Percentiles rank a stretch among this genome's conserved stretches.
phyloP scores from a whole-genome alignment of 2,329 filamentous ascomycete species.

The Exophiala alcalophila region DNA sequence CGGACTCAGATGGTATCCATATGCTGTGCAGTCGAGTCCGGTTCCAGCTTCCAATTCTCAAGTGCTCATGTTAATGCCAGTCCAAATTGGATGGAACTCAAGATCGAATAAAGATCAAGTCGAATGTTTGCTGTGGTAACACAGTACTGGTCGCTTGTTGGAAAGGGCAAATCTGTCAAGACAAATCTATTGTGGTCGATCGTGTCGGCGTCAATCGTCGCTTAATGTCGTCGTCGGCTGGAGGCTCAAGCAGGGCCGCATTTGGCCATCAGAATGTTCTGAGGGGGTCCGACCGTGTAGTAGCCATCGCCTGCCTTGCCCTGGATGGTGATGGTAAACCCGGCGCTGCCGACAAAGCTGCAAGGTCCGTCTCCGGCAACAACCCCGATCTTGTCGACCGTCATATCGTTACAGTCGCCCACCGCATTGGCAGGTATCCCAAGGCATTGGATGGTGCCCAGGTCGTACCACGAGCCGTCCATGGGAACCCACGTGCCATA shows the following conservation, averaged over 20 bases:
- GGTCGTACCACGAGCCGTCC: constrained; percentile 23
- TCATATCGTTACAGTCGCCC: constrained; percentile 27
- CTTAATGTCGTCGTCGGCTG: no score
- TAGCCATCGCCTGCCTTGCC: constrained; percentile 26
- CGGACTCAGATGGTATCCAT: no score
- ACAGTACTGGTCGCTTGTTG: no score
- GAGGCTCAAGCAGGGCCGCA: constrained; percentile 20
- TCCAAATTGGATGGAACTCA: no score
- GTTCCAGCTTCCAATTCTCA: no score
- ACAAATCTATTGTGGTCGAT: no score
- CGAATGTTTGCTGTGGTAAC: no score
- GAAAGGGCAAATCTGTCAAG: no score
- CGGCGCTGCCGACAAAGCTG: constrained; percentile 33
- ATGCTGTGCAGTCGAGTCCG: no score
- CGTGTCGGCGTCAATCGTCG: no score
- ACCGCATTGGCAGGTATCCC: constrained; percentile 27
- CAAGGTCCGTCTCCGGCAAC: constrained; percentile 38
- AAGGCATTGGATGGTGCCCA: constrained; percentile 27
- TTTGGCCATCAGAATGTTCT: constrained; percentile 26
- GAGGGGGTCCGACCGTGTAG: constrained; percentile 28
- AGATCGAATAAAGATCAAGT: no score
- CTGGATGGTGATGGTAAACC: constrained; percentile 20
- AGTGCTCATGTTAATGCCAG: no score
- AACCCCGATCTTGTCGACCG: constrained; percentile 27
- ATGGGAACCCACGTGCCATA: constrained; percentile 29